These are phyloP conservation scores for Stentor coeruleus DNA, from an alignment of 73 alveolate species.

Conservation along the genomic window DNA sequence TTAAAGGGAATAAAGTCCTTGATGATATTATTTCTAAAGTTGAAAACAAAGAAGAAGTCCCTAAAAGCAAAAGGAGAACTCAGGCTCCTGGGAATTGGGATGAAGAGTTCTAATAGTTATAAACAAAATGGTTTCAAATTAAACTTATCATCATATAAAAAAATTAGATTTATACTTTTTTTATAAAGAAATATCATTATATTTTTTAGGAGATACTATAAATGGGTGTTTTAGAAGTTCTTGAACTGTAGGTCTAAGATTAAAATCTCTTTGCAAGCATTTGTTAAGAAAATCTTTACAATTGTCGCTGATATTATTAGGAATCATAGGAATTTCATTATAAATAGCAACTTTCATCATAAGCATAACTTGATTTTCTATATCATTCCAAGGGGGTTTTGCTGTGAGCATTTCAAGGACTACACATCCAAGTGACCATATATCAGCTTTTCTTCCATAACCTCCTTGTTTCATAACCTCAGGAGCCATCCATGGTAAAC, in stretches of 20 bases:
- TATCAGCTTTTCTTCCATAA: slow-evolving; percentile 54
- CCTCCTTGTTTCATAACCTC: slow-evolving; percentile 72
- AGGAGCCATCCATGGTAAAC: slow-evolving; percentile 95
- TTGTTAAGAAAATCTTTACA: slow-evolving; percentile 30
- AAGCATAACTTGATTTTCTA: not conserved
- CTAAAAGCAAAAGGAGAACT: not conserved
- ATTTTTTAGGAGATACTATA: no score
- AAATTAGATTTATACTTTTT: no score
- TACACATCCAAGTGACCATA: slow-evolving; percentile 59
- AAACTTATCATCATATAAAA: no score
- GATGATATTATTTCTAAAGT: not conserved
- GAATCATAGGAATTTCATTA: slow-evolving; percentile 19
- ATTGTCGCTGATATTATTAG: not conserved
- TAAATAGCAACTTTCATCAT: slow-evolving; percentile 21
- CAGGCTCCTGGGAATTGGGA: not conserved
- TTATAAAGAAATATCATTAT: no score
- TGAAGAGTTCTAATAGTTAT: not conserved
- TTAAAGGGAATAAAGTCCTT: not conserved
- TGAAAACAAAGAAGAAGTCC: not conserved
- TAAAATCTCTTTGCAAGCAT: slow-evolving; percentile 35
- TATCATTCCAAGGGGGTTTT: slow-evolving; percentile 61
- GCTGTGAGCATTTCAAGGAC: slow-evolving; percentile 59
- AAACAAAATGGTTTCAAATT: no score
- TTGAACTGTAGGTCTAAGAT: slow-evolving; percentile 36
- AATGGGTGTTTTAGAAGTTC: slow-evolving; percentile 19